Percentiles rank a stretch among this genome's conserved stretches.
Evolutionary conservation across 2,329 filamentous ascomycete species (phyloP).

Genomic region (Xylaria polymorpha): DNA sequence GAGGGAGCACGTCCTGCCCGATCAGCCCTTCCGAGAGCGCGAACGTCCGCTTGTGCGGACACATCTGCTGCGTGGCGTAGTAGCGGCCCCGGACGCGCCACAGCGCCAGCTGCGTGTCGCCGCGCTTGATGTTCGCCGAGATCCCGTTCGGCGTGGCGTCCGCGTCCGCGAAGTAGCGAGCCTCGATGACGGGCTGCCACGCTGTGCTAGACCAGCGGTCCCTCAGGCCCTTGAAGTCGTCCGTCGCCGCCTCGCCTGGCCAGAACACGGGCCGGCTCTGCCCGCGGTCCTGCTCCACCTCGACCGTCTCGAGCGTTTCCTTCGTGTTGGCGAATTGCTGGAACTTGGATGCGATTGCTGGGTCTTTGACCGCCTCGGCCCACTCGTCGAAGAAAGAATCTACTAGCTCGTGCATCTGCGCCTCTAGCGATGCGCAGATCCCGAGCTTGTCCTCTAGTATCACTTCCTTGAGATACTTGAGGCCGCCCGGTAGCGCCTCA

Average conservation of each 20-base stretch:
- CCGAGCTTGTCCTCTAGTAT: conserved; percentile 87
- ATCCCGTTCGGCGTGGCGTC: conserved; percentile 76
- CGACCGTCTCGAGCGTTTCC: conserved; percentile 76
- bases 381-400: conserved; percentile 91
- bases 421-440: conserved; percentile 84
- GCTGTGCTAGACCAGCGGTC: conserved; percentile 72
- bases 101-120: conserved; percentile 88
- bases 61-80: conserved; percentile 94
- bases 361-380: conserved; percentile 81
- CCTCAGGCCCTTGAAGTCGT: conserved; percentile 77
- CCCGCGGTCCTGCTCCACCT: conserved; percentile 76
- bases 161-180: conserved; percentile 73
- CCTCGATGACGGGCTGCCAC: conserved; percentile 84
- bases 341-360: conserved; percentile 76
- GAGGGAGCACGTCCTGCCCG: conserved; percentile 66
- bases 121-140: conserved; percentile 81
- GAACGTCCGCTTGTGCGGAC: conserved; percentile 90
- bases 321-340: conserved; percentile 85
- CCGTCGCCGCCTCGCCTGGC: conserved; percentile 71
- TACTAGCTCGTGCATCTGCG: conserved; percentile 88
- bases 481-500: conserved; percentile 83
- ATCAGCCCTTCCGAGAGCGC: conserved; percentile 88
- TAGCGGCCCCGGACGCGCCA: conserved; percentile 85
- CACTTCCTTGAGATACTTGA: conserved; percentile 84
- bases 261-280: conserved; percentile 82